Conservation (phyloP, 169 alveolate genomes). For the Plasmodium ovale region DNA sequence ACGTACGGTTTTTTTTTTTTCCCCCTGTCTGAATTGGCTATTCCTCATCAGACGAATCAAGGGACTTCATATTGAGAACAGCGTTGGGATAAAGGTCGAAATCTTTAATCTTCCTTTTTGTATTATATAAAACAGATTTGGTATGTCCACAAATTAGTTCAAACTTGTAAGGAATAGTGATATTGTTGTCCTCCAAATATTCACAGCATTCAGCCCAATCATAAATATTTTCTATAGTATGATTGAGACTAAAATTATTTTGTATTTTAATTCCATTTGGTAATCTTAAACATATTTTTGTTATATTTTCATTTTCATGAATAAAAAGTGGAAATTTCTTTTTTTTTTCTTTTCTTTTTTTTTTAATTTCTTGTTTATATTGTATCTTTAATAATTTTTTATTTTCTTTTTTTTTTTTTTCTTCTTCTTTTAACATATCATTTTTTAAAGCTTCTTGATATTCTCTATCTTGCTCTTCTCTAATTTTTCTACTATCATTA, state of each 20-base stretch:
- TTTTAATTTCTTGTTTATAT: constrained; percentile 19
- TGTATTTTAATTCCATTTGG: constrained; percentile 48
- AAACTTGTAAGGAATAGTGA: constrained; percentile 33
- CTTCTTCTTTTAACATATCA: constrained; percentile 12
- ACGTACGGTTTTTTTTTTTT: neutral
- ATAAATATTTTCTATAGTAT: constrained; percentile 34
- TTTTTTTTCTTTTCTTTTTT: constrained; percentile 12
- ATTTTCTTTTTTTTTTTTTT: constrained; percentile 44
- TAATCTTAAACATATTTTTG: constrained; percentile 33
- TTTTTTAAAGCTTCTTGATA: constrained; percentile 53
- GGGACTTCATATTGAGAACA: constrained; percentile 44
- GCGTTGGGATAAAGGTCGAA: constrained; percentile 56
- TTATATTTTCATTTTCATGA: constrained; percentile 14
- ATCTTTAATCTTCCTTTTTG: neutral
- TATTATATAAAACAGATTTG: constrained; percentile 3
- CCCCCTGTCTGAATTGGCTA: neutral
- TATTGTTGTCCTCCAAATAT: neutral
- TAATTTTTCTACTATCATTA: constrained; percentile 20
- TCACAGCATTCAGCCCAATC: constrained; percentile 71
- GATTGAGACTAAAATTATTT: constrained; percentile 15
- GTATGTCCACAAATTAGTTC: constrained; percentile 44
- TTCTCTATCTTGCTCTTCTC: constrained; percentile 69
- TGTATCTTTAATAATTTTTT: constrained; percentile 11
- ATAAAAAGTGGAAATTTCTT: constrained; percentile 34
- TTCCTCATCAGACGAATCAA: constrained; percentile 49